phyloP scores from a whole-genome alignment of 495 filamentous ascomycete genomes.

The Patellaria atrata region DNA sequence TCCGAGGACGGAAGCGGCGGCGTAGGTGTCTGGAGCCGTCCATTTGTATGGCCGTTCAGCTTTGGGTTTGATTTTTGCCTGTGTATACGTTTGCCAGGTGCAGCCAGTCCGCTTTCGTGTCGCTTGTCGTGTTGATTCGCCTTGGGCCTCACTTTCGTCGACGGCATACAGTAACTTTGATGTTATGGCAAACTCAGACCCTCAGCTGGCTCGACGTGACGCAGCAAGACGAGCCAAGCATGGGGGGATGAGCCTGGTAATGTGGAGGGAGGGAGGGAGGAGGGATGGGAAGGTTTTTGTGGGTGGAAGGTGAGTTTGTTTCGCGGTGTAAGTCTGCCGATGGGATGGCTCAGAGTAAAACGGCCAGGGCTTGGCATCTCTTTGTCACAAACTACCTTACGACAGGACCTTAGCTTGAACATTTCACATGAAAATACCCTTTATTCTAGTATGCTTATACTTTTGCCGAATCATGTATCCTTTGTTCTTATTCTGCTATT shows the following conservation, averaged over 20 bases:
- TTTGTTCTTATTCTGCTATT: too few relatives aligned
- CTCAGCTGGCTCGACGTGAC: slow-evolving; percentile 17
- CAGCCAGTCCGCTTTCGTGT: slow-evolving; percentile 78
- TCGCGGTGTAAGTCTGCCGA: slow-evolving; percentile 1
- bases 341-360: neutral
- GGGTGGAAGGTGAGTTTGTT: slow-evolving; percentile 5
- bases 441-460: too few relatives aligned
- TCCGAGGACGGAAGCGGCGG: slow-evolving; percentile 23
- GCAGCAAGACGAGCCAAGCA: slow-evolving; percentile 27
- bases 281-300: slow-evolving; percentile 6
- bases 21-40: slow-evolving; percentile 31
- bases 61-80: slow-evolving; percentile 51
- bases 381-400: too few relatives aligned
- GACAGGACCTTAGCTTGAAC: too few relatives aligned
- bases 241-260: slow-evolving; percentile 27
- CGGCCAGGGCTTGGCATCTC: too few relatives aligned
- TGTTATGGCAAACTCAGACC: slow-evolving; percentile 10
- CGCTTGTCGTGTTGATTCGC: slow-evolving; percentile 59
- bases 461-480: too few relatives aligned
- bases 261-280: slow-evolving; percentile 16
- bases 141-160: slow-evolving; percentile 39
- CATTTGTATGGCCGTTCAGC: slow-evolving; percentile 42
- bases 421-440: too few relatives aligned
- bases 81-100: slow-evolving; percentile 66
- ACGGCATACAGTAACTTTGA: slow-evolving; percentile 44